phyloP scores from a whole-genome alignment of 306 rosid species.

The Abrus pulchellus region DNA sequence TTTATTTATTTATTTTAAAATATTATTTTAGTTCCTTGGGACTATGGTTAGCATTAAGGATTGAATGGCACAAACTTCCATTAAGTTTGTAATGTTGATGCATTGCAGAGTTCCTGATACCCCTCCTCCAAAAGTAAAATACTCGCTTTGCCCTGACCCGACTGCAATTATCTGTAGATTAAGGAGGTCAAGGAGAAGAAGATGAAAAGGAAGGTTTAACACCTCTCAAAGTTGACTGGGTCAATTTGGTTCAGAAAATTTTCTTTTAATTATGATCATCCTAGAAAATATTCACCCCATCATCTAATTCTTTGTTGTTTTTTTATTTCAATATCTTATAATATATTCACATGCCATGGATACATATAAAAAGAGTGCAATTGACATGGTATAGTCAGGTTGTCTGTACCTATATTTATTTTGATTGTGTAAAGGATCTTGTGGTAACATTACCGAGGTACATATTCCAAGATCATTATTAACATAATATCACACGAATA shows the following conservation, averaged over 20 bases:
- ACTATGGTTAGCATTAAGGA: background rate
- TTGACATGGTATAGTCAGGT: slow-evolving; percentile 17
- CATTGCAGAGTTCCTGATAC: slow-evolving; percentile 68
- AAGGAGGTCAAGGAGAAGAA: slow-evolving; percentile 64
- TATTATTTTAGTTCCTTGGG: no score
- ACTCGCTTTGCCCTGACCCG: slow-evolving; percentile 80
- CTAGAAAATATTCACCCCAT: background rate
- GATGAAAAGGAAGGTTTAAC: slow-evolving; percentile 43
- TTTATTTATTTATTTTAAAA: no score
- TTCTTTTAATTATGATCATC: slow-evolving; percentile 9
- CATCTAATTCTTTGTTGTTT: background rate
- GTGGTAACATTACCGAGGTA: background rate
- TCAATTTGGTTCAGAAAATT: slow-evolving; percentile 8
- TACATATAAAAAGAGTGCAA: slow-evolving; percentile 16
- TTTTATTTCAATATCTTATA: background rate
- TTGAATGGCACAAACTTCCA: background rate
- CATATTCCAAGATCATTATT: slow-evolving; percentile 2
- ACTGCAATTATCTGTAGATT: slow-evolving; percentile 83
- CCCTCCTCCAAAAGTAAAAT: slow-evolving; percentile 70
- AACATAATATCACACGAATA: no score
- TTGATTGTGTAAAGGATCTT: slow-evolving; percentile 36
- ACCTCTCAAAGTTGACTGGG: background rate
- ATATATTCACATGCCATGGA: slow-evolving; percentile 1
- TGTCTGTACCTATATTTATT: slow-evolving; percentile 11
- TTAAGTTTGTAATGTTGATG: slow-evolving; percentile 10